Evolutionary conservation across 257 asterid species (phyloP), one percentile per base, ranked within the genome.

Genomic region (Phtheirospermum japonicum): DNA sequence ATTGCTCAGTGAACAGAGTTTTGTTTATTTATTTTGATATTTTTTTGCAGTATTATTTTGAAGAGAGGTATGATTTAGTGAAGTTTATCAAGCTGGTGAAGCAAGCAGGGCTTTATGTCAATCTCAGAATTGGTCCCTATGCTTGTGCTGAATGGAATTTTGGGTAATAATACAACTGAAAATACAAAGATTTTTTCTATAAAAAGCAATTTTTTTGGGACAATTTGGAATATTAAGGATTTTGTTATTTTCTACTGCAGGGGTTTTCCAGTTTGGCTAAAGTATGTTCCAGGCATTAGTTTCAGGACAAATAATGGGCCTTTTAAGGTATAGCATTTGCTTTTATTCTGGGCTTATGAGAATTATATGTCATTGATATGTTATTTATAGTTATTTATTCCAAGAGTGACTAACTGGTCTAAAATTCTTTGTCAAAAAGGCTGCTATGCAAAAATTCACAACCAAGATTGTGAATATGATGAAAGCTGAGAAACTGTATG

Each of bases 91-190:
- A 88, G 82, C 83, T 83, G 84, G 95, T 80, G 50, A 83, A 88
- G 62, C 72, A 88, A 75, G 94, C 96, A 33, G 95, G 95, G 57
- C 90, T 90, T n/a, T 82, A 82, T 85, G 89, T 68, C 16, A 80
- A 85, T 77, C 95, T 90, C 20, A 85, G 98, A 77, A 76, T 90
- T 77, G 98, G 98, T 55, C 98, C 98, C 32, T 90, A 90, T 83
- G 98, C 92, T 71, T 90, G 98, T 78, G 98, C 96, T 64, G 98
- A 90, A 75, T 90, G 98, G 98, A 90, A 90, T 72, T 90, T 90
- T 76, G 98, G 98, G 98, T 90, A 87, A 78, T 12, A 23, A 30
- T 81, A 46, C 48, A 33, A 51, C 64, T 67, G 2, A 53, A 52
- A 45, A 54, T 34, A 18, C 31, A 53, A 53, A 9, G 11, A 34